These are phyloP conservation scores for Zymoseptoria ardabiliae DNA, from an alignment of 2,329 filamentous ascomycete genomes.

Conservation along the genomic window DNA sequence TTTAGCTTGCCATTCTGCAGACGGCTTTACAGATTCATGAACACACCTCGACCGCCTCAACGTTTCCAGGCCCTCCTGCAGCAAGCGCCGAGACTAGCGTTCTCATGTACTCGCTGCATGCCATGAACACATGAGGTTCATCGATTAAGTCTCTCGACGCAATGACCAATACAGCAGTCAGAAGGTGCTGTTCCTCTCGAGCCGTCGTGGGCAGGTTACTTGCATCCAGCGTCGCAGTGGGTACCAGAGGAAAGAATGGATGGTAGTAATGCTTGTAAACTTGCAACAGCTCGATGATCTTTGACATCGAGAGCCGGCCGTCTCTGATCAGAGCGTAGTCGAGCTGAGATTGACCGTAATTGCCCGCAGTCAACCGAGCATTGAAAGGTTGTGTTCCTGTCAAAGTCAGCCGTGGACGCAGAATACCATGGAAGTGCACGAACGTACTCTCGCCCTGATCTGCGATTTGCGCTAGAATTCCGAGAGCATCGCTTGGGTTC, in stretches of 20 bases:
- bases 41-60: constrained; percentile 57
- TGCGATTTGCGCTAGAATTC: constrained; percentile 42
- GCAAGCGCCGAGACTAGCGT: constrained; percentile 59
- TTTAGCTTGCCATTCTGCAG: not conserved
- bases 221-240: constrained; percentile 51
- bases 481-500: constrained; percentile 44
- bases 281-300: constrained; percentile 46
- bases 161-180: constrained; percentile 64
- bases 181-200: constrained; percentile 56
- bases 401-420: not conserved
- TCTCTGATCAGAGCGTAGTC: constrained; percentile 39
- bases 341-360: constrained; percentile 17
- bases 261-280: constrained; percentile 61
- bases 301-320: constrained; percentile 37
- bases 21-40: not conserved
- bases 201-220: constrained; percentile 49
- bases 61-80: constrained; percentile 58
- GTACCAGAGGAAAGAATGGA: constrained; percentile 62
- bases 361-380: not conserved
- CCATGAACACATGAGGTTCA: constrained; percentile 55
- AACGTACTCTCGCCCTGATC: constrained; percentile 26
- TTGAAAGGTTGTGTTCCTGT: not conserved
- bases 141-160: constrained; percentile 63
- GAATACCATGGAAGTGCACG: not conserved
- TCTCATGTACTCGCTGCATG: constrained; percentile 64